phyloP scores from a whole-genome alignment of 2,329 filamentous ascomycete genomes.

The Hypoxylon sp. region DNA sequence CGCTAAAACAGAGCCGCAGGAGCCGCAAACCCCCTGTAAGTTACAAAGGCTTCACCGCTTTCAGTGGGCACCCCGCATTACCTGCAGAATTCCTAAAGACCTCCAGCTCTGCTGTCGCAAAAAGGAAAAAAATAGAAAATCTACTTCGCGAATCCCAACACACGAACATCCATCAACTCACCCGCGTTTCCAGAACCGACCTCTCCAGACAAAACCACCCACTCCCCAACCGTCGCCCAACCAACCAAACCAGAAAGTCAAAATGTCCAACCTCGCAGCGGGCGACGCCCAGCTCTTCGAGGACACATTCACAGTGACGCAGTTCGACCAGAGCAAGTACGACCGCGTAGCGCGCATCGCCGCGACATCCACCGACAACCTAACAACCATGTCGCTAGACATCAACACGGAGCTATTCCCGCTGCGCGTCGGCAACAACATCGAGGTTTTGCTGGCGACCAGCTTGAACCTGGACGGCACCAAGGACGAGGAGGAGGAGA shows the following conservation, averaged over 20 bases:
- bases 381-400: slow-evolving; percentile 86
- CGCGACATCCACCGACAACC: slow-evolving; percentile 80
- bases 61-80: slow-evolving; percentile 42
- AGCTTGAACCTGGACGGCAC: slow-evolving; percentile 89
- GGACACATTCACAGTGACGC: slow-evolving; percentile 87
- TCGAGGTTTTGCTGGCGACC: slow-evolving; percentile 86
- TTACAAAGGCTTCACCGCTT: slow-evolving; percentile 49
- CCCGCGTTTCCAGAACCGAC: neutral
- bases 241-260: slow-evolving; percentile 21
- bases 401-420: slow-evolving; percentile 95
- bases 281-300: slow-evolving; percentile 95
- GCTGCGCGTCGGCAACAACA: slow-evolving; percentile 77
- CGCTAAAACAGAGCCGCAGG: slow-evolving; percentile 42
- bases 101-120: neutral
- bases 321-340: slow-evolving; percentile 88
- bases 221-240: neutral
- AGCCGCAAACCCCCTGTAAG: slow-evolving; percentile 41
- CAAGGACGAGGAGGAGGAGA: slow-evolving; percentile 58
- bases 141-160: neutral
- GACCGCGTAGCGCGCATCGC: slow-evolving; percentile 92
- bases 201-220: neutral
- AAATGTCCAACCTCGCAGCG: slow-evolving; percentile 67
- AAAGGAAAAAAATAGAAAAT: neutral
- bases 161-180: neutral
- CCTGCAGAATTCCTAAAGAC: slow-evolving; percentile 24